phyloP scores from a whole-genome alignment of 2,329 filamentous ascomycete genomes.

The Lecanosticta acicola region DNA sequence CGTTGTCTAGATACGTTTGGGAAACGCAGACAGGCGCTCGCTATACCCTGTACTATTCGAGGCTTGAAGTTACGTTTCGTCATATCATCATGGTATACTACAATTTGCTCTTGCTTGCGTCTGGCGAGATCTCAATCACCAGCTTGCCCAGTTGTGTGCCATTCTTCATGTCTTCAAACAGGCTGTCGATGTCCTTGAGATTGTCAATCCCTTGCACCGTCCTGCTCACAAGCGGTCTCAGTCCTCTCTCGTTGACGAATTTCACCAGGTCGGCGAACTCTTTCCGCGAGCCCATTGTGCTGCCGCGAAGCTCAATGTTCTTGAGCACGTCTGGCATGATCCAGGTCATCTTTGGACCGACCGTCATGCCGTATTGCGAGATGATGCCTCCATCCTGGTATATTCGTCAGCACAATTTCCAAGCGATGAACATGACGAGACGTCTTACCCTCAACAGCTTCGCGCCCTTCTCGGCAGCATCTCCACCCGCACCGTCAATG shows the following conservation, averaged over 20 bases:
- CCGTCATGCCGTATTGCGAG: slow-evolving; percentile 85
- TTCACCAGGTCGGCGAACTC: slow-evolving; percentile 89
- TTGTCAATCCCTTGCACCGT: slow-evolving; percentile 64
- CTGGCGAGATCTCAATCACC: slow-evolving; percentile 62
- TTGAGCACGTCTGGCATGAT: slow-evolving; percentile 75
- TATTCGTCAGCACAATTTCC: slow-evolving; percentile 8
- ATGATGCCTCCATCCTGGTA: slow-evolving; percentile 69
- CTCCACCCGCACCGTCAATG: slow-evolving; percentile 84
- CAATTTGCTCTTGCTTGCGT: slow-evolving; percentile 27
- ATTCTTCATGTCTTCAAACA: slow-evolving; percentile 85
- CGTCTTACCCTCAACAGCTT: slow-evolving; percentile 63
- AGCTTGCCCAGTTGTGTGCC: slow-evolving; percentile 89
- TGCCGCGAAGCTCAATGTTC: slow-evolving; percentile 80
- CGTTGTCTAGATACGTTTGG: slow-evolving; percentile 24
- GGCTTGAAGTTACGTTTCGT: slow-evolving; percentile 1
- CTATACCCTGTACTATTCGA: no score
- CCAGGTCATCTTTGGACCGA: slow-evolving; percentile 79
- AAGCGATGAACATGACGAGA: neutral
- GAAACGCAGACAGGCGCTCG: neutral
- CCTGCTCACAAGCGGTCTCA: slow-evolving; percentile 72
- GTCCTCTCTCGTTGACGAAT: slow-evolving; percentile 68
- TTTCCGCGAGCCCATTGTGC: slow-evolving; percentile 82
- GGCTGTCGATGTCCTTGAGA: slow-evolving; percentile 67
- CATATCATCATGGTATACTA: slow-evolving; percentile 10
- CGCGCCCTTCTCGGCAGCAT: slow-evolving; percentile 65